Conservation (phyloP, 2,329 filamentous ascomycete genomes). For the Penicillium crustosum region DNA sequence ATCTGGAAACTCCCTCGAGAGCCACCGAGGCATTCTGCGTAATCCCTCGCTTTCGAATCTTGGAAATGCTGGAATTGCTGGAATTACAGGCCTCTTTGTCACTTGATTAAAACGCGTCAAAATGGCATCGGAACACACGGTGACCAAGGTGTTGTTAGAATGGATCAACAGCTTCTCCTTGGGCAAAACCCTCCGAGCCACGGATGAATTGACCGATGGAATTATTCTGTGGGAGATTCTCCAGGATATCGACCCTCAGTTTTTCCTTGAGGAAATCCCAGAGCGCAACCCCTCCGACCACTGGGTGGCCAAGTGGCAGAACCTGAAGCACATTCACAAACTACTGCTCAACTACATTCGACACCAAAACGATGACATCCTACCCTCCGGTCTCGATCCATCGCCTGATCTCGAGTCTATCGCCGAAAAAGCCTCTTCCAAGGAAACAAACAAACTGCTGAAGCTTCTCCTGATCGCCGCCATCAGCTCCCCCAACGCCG, state of each 20-base stretch:
- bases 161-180: constrained; percentile 50
- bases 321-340: constrained; percentile 51
- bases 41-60: constrained; percentile 4
- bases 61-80: constrained; percentile 21
- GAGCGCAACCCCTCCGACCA: constrained; percentile 46
- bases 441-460: constrained; percentile 56
- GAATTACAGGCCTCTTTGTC: constrained; percentile 1
- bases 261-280: constrained; percentile 50
- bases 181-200: constrained; percentile 43
- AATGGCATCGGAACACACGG: constrained; percentile 48
- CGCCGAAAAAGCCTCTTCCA: constrained; percentile 44
- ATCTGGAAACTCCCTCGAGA: constrained; percentile 21
- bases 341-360: constrained; percentile 47
- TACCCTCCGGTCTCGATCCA: constrained; percentile 44
- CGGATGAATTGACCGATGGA: constrained; percentile 47
- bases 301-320: constrained; percentile 51
- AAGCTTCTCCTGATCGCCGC: constrained; percentile 64
- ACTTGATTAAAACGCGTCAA: constrained; percentile 16
- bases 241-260: constrained; percentile 50
- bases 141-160: constrained; percentile 48
- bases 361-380: constrained; percentile 45
- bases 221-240: constrained; percentile 50
- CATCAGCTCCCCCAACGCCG: constrained; percentile 58
- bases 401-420: constrained; percentile 49
- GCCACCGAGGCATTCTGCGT: background rate